Base-by-base conservation (phyloP, 2,329 filamentous ascomycete species). In the Neonectria magnoliae region DNA sequence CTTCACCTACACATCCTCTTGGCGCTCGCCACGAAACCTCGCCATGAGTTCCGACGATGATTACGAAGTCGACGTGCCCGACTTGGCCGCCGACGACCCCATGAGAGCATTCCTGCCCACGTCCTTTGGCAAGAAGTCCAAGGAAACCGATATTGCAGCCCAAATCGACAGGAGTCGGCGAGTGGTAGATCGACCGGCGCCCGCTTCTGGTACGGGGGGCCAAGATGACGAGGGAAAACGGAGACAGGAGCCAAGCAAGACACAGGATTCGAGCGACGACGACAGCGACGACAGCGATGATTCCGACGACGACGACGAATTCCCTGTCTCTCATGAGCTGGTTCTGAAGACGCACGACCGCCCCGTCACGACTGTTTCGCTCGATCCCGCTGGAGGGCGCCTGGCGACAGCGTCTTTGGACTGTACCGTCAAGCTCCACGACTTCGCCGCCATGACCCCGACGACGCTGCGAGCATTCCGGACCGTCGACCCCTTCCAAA, bases 391-490 rank as follows among this genome's bases (percentile, higher is more conserved):
- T 0, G 96, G 96, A 11, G 91, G 90, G 51, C 88, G 96, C 72
- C 83, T 99, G 76, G 89, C 95, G 52, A 96, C 93, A n/a, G 94
- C 92, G 22, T 98, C 94, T 5, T 92, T 91, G 65, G 96, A 99
- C 79, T 97, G 94, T 78, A 93, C 89, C 1, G 83, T 98, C 73
- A 98, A 98, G 76, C 85, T 99, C 18, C 94, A 98, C 81, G 95
- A 99, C 77, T 97, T 99, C 77, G 90, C 94, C 3, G 93, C 94
- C 51, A 97, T 99, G 91, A 98, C 95, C 1, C 93, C 94, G 2
- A 96, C 94, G 5, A 98, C 96, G 0, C 87, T 99, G 56, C 92
- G 95, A 72, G 93, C 96, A 1, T 99, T 99, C 85, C 94, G 93
- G 75, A 94, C 91, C 9, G 85, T 98, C 52, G 95, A 99, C 76